These are phyloP conservation scores for Metschnikowia colocasiae DNA, from an alignment of 805 yeast genomes.

Conservation along the genomic window DNA sequence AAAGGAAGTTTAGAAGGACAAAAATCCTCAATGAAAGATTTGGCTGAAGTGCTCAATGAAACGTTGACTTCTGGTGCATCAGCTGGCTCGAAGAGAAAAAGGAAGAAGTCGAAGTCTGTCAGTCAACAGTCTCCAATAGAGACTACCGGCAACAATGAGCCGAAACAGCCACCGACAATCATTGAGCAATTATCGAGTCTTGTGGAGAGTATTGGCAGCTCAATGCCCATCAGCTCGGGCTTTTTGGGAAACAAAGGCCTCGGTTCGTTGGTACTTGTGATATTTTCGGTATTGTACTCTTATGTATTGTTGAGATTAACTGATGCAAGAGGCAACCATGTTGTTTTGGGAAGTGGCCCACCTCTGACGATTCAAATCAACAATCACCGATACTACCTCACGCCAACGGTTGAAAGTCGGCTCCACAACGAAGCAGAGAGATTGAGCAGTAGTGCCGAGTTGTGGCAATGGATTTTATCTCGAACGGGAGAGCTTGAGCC, in stretches of 20 bases:
- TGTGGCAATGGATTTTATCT: constrained; percentile 19
- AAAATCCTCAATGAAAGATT: constrained; percentile 27
- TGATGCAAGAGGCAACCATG: neutral
- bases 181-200: constrained; percentile 7
- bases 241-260: constrained; percentile 8
- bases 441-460: constrained; percentile 4
- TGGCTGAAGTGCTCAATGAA: constrained; percentile 12
- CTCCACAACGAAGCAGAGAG: constrained; percentile 7
- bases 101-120: constrained; percentile 12
- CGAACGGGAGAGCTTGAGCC: constrained; percentile 8
- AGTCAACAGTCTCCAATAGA: constrained; percentile 3
- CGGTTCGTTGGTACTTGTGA: constrained; percentile 11
- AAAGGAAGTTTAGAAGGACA: constrained; percentile 83
- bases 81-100: constrained; percentile 12
- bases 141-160: neutral
- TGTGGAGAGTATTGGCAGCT: constrained; percentile 14
- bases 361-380: constrained; percentile 6
- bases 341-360: neutral
- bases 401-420: constrained; percentile 14
- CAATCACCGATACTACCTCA: constrained; percentile 7
- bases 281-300: constrained; percentile 11
- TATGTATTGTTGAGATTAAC: constrained; percentile 1
- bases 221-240: constrained; percentile 12
- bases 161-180: constrained; percentile 3
- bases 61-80: constrained; percentile 9